Base-by-base conservation (phyloP, 768 basidiomycete genomes). In the Termitomyces sp. region DNA sequence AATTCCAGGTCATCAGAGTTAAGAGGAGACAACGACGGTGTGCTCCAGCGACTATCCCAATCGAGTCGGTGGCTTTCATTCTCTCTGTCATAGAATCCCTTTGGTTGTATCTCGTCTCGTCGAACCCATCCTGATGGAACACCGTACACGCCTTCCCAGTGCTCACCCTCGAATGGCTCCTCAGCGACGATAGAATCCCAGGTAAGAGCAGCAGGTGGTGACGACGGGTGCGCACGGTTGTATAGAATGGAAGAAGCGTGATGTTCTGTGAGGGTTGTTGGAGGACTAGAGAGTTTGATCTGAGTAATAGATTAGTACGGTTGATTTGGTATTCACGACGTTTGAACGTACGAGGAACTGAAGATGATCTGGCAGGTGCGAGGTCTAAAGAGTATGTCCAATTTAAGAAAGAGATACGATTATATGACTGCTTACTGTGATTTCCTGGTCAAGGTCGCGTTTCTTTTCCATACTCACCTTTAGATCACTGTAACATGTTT, bases 161-260 rank as follows among this genome's bases (percentile, higher is more conserved):
- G 91, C 59, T 92, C 84, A 16, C 89, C 92, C 69, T 92, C 88
- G 59, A 90, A 89, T 4, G 90, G 89, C 56, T 92, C 91, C 63
- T 91, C 90, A 1, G 80, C 80, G 16, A 93, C 77, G 50, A 94
- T 92, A n/a, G 84, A 79, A 58, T 78, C 75, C 92, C 92, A 94
- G 3, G 87, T 90, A 7, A 91, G 69, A 1, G 75, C 63, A 3
- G 74, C 68, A 7, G 75, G 68, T 1, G 71, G 63, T 4, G 69
- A 63, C 1, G 73, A 72, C 23, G 83, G 84, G 57, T 85, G 77
- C 25, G 66, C 70, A 14, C 80, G 67, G 1, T 62, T 66, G 31
- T 85, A 72, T 6, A 87, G 73, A 61, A 82, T 84, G 0, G 69
- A 57, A 5, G 83, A 77, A n/a, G 86, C 88, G 61, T 76, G 77